phyloP scores from a whole-genome alignment of 352 stramenopile species.

The Phytophthora chlamydospora region DNA sequence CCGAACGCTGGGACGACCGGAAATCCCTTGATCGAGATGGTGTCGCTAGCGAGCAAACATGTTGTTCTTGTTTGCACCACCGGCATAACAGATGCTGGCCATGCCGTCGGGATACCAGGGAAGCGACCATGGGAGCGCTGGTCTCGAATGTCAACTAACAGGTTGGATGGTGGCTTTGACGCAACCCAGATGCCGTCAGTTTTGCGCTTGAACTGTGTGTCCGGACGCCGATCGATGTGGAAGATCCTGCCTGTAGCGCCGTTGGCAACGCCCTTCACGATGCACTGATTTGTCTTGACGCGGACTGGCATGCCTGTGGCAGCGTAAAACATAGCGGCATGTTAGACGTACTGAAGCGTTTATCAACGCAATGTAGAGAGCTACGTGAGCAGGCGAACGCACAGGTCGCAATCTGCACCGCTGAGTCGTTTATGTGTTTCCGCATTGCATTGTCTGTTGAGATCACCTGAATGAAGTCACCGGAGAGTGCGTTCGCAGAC shows the following conservation, averaged over 20 bases:
- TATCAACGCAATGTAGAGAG: too few species aligned
- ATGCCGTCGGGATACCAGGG: not conserved
- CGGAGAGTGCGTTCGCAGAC: not conserved
- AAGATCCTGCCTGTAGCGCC: not conserved
- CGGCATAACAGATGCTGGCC: constrained; percentile 28
- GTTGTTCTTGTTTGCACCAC: not conserved
- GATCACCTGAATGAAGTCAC: constrained; percentile 11
- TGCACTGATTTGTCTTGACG: constrained; percentile 1
- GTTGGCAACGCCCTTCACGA: not conserved
- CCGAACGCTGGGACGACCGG: constrained; percentile 31
- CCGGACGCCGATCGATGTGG: not conserved
- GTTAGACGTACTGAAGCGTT: not conserved
- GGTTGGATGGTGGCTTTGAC: not conserved
- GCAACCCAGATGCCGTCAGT: not conserved
- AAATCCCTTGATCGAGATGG: constrained; percentile 23
- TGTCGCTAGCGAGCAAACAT: not conserved
- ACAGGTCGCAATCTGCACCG: not conserved
- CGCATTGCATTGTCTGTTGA: constrained; percentile 14
- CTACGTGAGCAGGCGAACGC: not conserved
- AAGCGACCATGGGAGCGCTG: not conserved
- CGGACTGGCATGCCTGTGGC: not conserved
- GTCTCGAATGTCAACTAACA: not conserved
- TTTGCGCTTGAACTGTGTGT: not conserved
- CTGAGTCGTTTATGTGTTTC: constrained; percentile 3
- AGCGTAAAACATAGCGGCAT: not conserved